Percentiles rank a stretch among this genome's conserved stretches.
Conservation (phyloP, 1,284 basidiomycete species). For the Pseudozyma pruni region DNA sequence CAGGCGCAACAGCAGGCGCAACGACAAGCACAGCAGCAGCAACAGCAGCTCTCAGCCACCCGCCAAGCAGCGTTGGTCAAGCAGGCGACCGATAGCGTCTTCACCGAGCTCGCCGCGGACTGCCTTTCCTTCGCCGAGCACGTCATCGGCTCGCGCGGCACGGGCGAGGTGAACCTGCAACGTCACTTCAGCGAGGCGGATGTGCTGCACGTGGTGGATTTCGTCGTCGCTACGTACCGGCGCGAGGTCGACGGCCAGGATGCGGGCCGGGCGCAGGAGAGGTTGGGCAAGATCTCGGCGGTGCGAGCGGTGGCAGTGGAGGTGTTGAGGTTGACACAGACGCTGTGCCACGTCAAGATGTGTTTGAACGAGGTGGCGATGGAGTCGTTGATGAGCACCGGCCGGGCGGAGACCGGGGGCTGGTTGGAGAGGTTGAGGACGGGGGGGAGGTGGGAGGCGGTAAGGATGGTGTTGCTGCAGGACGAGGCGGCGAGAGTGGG, state of each 20-base stretch:
- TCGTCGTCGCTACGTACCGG: conserved; percentile 11
- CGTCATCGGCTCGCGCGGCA: conserved; percentile 8
- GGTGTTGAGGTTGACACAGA: conserved; percentile 14
- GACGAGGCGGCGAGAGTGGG: background rate
- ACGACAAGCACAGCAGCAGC: background rate
- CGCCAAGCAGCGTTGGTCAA: conserved; percentile 9
- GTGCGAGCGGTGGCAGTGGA: conserved; percentile 2
- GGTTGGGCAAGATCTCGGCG: conserved; percentile 10
- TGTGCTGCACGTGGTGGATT: conserved; percentile 22
- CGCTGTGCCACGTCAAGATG: conserved; percentile 12
- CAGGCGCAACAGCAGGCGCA: conserved; percentile 1
- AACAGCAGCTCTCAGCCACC: background rate
- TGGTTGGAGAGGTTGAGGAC: conserved; percentile 20
- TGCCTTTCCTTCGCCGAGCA: conserved; percentile 41
- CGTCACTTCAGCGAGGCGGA: conserved; percentile 22
- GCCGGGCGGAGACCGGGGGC: background rate
- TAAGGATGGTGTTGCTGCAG: conserved; percentile 6
- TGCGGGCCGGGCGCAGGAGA: background rate
- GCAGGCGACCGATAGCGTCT: conserved; percentile 9
- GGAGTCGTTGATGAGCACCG: background rate
- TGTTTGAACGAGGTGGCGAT: conserved; percentile 17
- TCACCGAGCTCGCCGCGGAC: conserved; percentile 18
- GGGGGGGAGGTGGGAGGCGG: background rate
- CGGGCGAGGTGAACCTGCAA: conserved; percentile 3
- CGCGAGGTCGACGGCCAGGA: conserved; percentile 6